Evolutionary conservation across 164 flowering plant genomes (phyloP), one percentile per base, ranked within the genome.

Genomic region (Pachysandra terminalis): DNA sequence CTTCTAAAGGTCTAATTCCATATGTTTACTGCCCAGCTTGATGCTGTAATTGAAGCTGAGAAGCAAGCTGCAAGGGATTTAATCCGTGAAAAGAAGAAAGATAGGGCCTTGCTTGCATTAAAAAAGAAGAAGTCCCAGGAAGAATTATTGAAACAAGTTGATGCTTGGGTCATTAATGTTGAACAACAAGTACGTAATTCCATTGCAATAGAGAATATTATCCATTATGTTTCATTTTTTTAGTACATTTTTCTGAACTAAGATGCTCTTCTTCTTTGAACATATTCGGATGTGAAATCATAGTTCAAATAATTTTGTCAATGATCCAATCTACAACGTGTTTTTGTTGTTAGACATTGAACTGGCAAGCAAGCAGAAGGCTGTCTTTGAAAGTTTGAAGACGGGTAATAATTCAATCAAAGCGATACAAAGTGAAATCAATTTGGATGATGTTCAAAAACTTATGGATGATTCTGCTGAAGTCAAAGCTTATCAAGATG

Each of bases 401-500:
- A 59, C 95, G 24, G 96, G 97, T 52, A 91, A 61, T 68, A 78
- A 78, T 76, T 97, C 97, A 35, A 86, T 94, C 21, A 90, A 94
- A 79, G 90, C 96, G n/a, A 85, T 94, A 64, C 98, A 94, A 78
- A 82, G 90, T 77, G 98, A 94, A 80, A 84, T 94, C 68, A 89
- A 85, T 71, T 64, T 94, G 75, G 96, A 91, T 1, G 97, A 94
- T 83, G 97, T 94, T 71, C 98, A 94, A 68, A 91, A 91, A 71
- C 72, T 91, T 63, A 86, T 91, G 97, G 97, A 94, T 82, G 98
- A 94, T 72, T 85, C 93, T 59, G 93, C 75, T 14, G 97, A 94
- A 78, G 97, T 97, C 56, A 89, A 85, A 77, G 96, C 96, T 59
- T 94, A 94, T 74, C 98, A 94, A 82, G 93, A 94, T 77, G 98